These are phyloP conservation scores for Cyclotella sp. DNA, from an alignment of 108 stramenopile genomes.

Conservation along the genomic window DNA sequence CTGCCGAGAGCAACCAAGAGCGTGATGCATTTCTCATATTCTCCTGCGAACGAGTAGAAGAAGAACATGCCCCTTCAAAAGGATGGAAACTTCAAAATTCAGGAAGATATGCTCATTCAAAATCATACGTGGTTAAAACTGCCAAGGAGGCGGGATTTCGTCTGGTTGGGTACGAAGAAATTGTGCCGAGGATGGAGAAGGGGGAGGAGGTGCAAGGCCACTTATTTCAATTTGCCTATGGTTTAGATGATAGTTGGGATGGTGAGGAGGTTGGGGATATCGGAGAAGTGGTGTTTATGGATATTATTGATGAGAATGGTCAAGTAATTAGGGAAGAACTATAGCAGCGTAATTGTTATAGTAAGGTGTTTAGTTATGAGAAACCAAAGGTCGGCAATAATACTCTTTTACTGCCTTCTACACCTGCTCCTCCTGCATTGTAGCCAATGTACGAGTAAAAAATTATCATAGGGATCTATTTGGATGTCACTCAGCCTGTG, in stretches of 20 bases:
- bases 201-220: conserved; percentile 71
- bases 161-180: conserved; percentile 52
- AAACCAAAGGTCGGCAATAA: no score
- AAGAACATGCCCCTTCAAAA: conserved; percentile 55
- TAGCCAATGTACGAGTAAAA: no score
- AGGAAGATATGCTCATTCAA: conserved; percentile 77
- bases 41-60: conserved; percentile 67
- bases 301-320: conserved; percentile 16
- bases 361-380: no score
- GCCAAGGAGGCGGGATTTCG: conserved; percentile 58
- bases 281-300: conserved; percentile 12
- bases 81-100: conserved; percentile 66
- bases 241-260: conserved; percentile 11
- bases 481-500: no score
- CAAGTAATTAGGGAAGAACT: conserved; percentile 1
- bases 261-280: conserved; percentile 22
- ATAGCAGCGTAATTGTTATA: neutral
- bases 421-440: no score
- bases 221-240: conserved; percentile 62
- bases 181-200: conserved; percentile 75
- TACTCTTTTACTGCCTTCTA: no score
- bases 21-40: conserved; percentile 55
- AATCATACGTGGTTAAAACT: conserved; percentile 53
- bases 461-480: no score
- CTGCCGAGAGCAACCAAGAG: conserved; percentile 24